A percentile compares a stretch with the other conserved stretches of the same genome.
phyloP scores from a whole-genome alignment of 2,329 filamentous ascomycete genomes.

The Diplodia intermedia region DNA sequence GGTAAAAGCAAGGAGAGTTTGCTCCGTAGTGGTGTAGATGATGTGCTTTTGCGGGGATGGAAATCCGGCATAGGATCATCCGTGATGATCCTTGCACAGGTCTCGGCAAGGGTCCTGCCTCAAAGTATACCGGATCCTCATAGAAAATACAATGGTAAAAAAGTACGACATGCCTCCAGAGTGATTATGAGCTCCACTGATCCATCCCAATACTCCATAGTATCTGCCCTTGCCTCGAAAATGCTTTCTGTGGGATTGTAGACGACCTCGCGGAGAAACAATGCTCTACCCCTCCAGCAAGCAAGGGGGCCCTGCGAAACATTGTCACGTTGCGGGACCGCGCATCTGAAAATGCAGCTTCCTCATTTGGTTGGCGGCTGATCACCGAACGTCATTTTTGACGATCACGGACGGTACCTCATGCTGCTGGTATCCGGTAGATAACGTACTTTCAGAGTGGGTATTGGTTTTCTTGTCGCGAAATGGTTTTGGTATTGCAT shows the following conservation, averaged over 20 bases:
- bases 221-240: neutral
- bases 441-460: neutral
- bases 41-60: neutral
- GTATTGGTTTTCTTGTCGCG: neutral
- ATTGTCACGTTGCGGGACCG: neutral
- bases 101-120: neutral
- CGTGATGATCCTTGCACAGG: neutral
- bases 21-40: neutral
- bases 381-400: constrained; percentile 5
- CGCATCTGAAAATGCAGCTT: neutral
- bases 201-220: neutral
- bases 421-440: neutral
- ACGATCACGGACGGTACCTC: neutral
- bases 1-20: neutral
- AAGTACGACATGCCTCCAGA: neutral
- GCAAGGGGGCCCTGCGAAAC: neutral
- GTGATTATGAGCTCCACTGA: neutral
- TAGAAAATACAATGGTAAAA: too few relatives aligned
- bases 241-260: neutral
- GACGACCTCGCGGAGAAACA: neutral
- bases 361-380: neutral
- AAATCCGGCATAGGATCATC: neutral
- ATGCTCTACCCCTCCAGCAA: neutral
- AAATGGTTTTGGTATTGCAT: neutral
- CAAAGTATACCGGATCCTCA: neutral